Percentiles rank a stretch among this genome's conserved stretches.
Evolutionary conservation across 768 basidiomycete genomes (phyloP).

Genomic region (Panaeolus cyanescens): DNA sequence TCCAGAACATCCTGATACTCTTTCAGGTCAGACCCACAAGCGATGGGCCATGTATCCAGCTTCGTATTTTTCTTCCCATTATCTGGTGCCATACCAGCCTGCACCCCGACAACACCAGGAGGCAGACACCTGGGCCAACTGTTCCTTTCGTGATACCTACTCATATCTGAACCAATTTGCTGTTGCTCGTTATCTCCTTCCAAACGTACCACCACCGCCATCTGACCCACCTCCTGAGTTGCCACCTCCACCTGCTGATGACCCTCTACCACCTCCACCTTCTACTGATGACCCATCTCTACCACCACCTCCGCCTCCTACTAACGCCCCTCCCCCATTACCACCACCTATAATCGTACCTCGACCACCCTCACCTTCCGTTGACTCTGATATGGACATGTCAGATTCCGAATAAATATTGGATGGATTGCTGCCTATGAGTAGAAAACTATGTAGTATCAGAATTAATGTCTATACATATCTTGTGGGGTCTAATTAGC

Average conservation of each 20-base stretch:
- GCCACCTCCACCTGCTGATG: slow-evolving; percentile 29
- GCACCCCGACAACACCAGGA: slow-evolving; percentile 24
- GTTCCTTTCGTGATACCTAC: slow-evolving; percentile 17
- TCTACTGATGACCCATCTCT: slow-evolving; percentile 10
- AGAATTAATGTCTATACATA: not conserved
- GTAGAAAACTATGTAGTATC: not conserved
- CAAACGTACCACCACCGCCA: slow-evolving; percentile 18
- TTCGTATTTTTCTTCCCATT: slow-evolving; percentile 57
- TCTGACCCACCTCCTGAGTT: slow-evolving; percentile 14
- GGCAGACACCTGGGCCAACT: slow-evolving; percentile 20
- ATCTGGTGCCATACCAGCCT: slow-evolving; percentile 39
- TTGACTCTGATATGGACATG: slow-evolving; percentile 36
- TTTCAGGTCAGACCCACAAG: slow-evolving; percentile 8
- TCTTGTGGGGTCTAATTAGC: not conserved
- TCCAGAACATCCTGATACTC: not conserved
- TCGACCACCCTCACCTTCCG: slow-evolving; percentile 35
- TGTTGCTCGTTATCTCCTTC: slow-evolving; percentile 7
- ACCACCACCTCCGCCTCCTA: slow-evolving; percentile 24
- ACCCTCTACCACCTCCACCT: slow-evolving; percentile 8
- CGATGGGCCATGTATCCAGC: slow-evolving; percentile 70
- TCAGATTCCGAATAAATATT: slow-evolving; percentile 32
- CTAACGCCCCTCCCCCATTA: slow-evolving; percentile 13
- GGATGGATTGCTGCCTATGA: not conserved
- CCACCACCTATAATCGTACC: slow-evolving; percentile 34
- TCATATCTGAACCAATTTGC: slow-evolving; percentile 20